Evolutionary conservation across 2,329 filamentous ascomycete species (phyloP).

Genomic region (Cladobotryum protrusum): DNA sequence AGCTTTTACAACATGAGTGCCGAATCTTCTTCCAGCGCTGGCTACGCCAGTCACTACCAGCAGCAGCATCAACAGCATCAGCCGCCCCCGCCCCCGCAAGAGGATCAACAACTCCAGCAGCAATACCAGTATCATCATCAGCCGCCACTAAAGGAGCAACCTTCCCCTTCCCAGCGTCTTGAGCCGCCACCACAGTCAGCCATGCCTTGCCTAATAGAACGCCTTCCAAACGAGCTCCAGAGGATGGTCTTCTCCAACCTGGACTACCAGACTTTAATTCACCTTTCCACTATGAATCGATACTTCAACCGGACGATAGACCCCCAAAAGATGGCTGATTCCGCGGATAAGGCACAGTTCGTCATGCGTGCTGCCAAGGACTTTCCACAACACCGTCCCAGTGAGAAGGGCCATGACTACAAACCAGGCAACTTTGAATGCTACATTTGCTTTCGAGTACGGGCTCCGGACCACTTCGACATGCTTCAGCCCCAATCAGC

Average conservation of each 20-base stretch:
- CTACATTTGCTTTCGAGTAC: conserved; percentile 37
- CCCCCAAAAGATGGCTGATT: conserved; percentile 28
- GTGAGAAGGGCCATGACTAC: conserved; percentile 30
- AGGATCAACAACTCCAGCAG: neutral
- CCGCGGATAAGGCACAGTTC: conserved; percentile 33
- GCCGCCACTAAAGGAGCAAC: neutral
- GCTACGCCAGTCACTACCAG: conserved; percentile 6
- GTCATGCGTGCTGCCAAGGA: conserved; percentile 36
- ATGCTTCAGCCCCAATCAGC: conserved; percentile 28
- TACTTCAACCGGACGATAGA: conserved; percentile 29
- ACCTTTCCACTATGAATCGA: conserved; percentile 31
- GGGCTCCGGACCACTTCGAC: conserved; percentile 33
- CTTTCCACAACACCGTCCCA: conserved; percentile 34
- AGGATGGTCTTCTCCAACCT: conserved; percentile 28
- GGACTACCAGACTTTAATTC: conserved; percentile 37
- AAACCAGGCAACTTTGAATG: conserved; percentile 37
- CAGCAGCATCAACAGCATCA: conserved; percentile 3
- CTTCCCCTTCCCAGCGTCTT: conserved; percentile 10
- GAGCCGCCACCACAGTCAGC: conserved; percentile 5
- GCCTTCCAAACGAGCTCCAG: conserved; percentile 29
- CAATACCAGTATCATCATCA: neutral
- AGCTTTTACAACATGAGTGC: conserved; percentile 7
- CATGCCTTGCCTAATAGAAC: conserved; percentile 25
- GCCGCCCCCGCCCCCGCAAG: neutral
- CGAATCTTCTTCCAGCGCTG: conserved; percentile 1